Conservation (phyloP, 2,329 filamentous ascomycete genomes). For the Diaporthe sp. region DNA sequence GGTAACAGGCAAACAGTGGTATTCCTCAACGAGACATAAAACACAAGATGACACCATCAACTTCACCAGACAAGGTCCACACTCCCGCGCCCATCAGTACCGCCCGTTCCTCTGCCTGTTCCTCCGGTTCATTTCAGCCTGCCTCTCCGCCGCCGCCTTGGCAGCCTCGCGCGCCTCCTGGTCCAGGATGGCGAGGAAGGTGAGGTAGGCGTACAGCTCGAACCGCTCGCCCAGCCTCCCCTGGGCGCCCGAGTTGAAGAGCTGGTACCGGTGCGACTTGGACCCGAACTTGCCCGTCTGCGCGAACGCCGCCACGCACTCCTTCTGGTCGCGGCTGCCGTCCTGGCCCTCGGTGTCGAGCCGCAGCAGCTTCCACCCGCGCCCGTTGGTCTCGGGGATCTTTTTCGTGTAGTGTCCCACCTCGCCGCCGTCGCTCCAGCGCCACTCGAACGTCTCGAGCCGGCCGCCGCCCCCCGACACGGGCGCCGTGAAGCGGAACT, state of each 20-base stretch:
- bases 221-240: conserved; percentile 14
- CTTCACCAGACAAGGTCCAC: no score
- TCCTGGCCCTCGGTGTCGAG: conserved; percentile 22
- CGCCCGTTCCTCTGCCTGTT: conserved; percentile 1
- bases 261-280: conserved; percentile 26
- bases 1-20: not conserved
- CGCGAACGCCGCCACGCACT: conserved; percentile 19
- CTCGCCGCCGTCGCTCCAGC: conserved; percentile 29
- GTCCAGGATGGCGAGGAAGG: conserved; percentile 7
- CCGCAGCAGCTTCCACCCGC: conserved; percentile 23
- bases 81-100: not conserved
- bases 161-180: conserved; percentile 22
- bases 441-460: conserved; percentile 26
- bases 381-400: conserved; percentile 8
- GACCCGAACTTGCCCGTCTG: conserved; percentile 23
- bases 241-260: conserved; percentile 9
- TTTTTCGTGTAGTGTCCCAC: conserved; percentile 6
- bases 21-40: not conserved
- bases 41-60: not conserved
- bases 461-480: not conserved
- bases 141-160: not conserved
- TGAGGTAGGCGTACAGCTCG: conserved; percentile 4
- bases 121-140: conserved; percentile 4
- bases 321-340: conserved; percentile 21
- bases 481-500: conserved; percentile 10